Conservation (phyloP, 2,329 filamentous ascomycete genomes). For the Ceratocystis cubensis region DNA sequence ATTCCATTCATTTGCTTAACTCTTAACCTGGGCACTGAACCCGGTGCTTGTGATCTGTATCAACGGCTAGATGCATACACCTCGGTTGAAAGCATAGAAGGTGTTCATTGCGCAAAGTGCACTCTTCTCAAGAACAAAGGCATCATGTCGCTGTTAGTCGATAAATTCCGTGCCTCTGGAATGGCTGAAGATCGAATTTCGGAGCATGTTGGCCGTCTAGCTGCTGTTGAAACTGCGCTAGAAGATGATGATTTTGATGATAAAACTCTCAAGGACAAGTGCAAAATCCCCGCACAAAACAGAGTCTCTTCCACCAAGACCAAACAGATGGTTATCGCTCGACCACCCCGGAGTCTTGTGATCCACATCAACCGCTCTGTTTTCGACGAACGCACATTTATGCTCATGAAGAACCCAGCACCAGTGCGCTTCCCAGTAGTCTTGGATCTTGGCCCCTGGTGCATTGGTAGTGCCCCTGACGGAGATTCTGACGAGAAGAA, state of each 20-base stretch:
- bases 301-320: conserved; percentile 73
- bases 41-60: conserved; percentile 53
- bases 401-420: conserved; percentile 72
- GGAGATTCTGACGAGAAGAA: background rate
- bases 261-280: conserved; percentile 48
- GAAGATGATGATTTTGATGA: conserved; percentile 71
- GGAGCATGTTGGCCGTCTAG: conserved; percentile 43
- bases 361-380: conserved; percentile 86
- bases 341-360: conserved; percentile 66
- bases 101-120: conserved; percentile 84
- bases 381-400: conserved; percentile 71
- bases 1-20: conserved; percentile 92
- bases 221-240: conserved; percentile 56
- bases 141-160: conserved; percentile 37
- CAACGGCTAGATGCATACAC: conserved; percentile 78
- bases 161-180: conserved; percentile 18
- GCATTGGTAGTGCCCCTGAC: conserved; percentile 46
- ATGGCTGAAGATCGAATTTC: conserved; percentile 39
- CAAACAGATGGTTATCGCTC: conserved; percentile 73
- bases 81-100: conserved; percentile 70
- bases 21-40: conserved; percentile 58
- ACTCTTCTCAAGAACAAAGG: conserved; percentile 53
- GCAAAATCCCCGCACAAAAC: conserved; percentile 53
- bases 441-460: conserved; percentile 76
- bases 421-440: conserved; percentile 61